These are phyloP conservation scores for Colletotrichum eleusines DNA, from an alignment of 2,329 filamentous ascomycete species.

Conservation along the genomic window DNA sequence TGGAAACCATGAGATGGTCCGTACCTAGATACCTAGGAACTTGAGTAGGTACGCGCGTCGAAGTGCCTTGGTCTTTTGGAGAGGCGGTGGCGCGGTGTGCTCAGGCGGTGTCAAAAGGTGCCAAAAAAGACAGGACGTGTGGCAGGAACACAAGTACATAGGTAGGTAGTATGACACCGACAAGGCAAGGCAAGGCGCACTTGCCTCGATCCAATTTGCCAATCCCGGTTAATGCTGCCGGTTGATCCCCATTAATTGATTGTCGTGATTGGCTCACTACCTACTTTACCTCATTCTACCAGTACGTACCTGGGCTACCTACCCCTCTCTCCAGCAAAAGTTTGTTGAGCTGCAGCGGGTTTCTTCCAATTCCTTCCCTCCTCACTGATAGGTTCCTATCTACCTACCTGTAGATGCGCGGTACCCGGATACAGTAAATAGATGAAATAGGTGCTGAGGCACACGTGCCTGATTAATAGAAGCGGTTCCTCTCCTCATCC, in stretches of 20 bases:
- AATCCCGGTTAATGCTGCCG: neutral
- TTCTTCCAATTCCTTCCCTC: slow-evolving; percentile 7
- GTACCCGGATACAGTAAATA: too few relatives aligned
- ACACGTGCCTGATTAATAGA: too few relatives aligned
- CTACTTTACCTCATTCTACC: neutral
- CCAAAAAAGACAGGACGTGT: neutral
- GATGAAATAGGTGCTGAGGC: too few relatives aligned
- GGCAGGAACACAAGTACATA: neutral
- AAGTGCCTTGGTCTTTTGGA: neutral
- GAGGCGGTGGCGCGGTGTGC: neutral
- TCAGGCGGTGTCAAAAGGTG: neutral
- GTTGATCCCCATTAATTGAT: neutral
- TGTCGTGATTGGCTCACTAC: neutral
- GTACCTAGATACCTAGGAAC: neutral
- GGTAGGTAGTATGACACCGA: too few relatives aligned
- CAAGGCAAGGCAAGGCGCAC: neutral
- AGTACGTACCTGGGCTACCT: too few relatives aligned
- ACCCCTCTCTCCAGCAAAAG: neutral
- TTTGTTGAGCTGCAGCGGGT: slow-evolving; percentile 4
- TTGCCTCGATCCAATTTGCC: slow-evolving; percentile 7
- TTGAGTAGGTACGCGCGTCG: neutral
- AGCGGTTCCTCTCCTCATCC: too few relatives aligned
- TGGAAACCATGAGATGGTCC: neutral
- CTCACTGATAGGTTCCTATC: neutral
- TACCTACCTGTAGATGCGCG: too few relatives aligned